Evolutionary conservation across 257 asterid species (phyloP).

Genomic region (Avicennia marina): DNA sequence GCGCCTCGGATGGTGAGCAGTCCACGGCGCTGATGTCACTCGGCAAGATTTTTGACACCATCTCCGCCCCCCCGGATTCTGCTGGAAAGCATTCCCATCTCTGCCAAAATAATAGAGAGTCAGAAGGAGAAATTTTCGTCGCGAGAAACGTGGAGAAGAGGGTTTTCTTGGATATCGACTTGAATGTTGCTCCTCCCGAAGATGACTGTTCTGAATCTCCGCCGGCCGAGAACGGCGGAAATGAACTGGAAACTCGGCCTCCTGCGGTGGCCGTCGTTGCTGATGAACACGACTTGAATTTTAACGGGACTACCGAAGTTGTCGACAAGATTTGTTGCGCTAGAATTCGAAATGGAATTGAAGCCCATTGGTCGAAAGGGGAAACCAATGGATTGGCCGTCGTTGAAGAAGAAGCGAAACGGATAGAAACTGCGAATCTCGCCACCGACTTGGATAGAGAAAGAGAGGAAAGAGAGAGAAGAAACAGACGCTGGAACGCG

Average conservation of each 20-base stretch:
- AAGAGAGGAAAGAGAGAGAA: no score
- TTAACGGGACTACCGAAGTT: not conserved
- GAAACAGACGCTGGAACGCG: no score
- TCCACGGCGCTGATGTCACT: constrained; percentile 13
- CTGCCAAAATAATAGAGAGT: not conserved
- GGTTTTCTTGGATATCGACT: constrained; percentile 27
- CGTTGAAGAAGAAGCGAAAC: no score
- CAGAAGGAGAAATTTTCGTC: not conserved
- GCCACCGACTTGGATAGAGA: no score
- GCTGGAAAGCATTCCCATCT: not conserved
- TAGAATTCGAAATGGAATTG: no score
- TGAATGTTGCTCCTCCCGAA: constrained; percentile 33
- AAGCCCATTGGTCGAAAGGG: no score
- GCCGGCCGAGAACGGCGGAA: not conserved
- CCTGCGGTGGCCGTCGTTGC: constrained; percentile 10
- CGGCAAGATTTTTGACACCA: not conserved
- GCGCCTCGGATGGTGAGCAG: not conserved
- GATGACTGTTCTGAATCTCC: constrained; percentile 16
- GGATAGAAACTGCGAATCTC: no score
- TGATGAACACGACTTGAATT: constrained; percentile 1
- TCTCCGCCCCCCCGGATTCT: constrained; percentile 1
- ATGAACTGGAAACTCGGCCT: not conserved
- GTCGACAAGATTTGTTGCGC: not conserved
- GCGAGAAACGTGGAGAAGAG: constrained; percentile 19
- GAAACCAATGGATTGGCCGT: no score